These are phyloP conservation scores for Cruciata laevipes DNA, from an alignment of 257 asterid species.

Conservation along the genomic window DNA sequence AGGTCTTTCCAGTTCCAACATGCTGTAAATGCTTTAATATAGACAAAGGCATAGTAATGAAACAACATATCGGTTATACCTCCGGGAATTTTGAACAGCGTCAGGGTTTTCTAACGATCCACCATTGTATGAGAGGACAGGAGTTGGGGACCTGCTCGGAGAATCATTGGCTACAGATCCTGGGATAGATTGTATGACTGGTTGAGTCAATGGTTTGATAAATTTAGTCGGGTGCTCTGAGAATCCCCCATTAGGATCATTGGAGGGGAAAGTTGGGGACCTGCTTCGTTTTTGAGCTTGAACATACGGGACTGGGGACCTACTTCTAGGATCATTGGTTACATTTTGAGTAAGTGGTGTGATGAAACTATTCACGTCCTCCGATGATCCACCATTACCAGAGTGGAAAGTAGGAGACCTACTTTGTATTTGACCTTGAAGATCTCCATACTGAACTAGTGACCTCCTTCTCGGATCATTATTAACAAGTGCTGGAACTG, in stretches of 20 bases:
- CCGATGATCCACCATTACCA: conserved; percentile 26
- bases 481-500: conserved; percentile 21
- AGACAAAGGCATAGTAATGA: conserved; percentile 3
- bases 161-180: conserved; percentile 25
- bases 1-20: background rate
- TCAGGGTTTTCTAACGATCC: conserved; percentile 24
- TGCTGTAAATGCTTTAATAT: background rate
- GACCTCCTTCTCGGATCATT: conserved; percentile 38
- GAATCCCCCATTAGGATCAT: conserved; percentile 20
- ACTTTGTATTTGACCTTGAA: conserved; percentile 52
- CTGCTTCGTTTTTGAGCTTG: conserved; percentile 64
- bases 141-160: conserved; percentile 63
- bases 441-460: conserved; percentile 40
- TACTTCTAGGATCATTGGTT: conserved; percentile 38
- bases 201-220: conserved; percentile 24
- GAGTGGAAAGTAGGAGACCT: conserved; percentile 62
- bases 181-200: no score
- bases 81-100: conserved; percentile 30
- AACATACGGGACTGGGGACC: conserved; percentile 33
- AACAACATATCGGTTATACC: conserved; percentile 29
- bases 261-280: conserved; percentile 51
- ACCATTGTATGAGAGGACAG: conserved; percentile 22
- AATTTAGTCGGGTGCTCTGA: conserved; percentile 17
- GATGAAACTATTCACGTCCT: conserved; percentile 19
- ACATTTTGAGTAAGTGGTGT: conserved; percentile 25